Evolutionary conservation across 1,284 basidiomycete genomes (phyloP).

Genomic region (Leccinum pachyderme): DNA sequence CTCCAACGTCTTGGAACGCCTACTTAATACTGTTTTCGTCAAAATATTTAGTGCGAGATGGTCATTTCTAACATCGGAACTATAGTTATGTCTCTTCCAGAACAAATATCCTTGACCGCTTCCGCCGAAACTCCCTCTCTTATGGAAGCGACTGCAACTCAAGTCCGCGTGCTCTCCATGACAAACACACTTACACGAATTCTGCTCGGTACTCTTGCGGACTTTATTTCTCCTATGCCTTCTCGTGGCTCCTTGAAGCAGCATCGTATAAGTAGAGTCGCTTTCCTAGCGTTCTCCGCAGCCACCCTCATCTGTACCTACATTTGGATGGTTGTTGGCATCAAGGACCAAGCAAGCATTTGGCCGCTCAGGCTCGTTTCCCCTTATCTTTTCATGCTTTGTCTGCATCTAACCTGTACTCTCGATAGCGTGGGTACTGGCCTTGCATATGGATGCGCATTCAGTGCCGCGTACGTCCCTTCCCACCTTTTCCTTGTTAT

Average conservation of each 20-base stretch:
- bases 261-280: constrained; percentile 57
- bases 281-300: constrained; percentile 53
- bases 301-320: constrained; percentile 50
- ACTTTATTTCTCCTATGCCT: constrained; percentile 62
- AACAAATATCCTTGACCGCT: constrained; percentile 21
- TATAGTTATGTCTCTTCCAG: constrained; percentile 63
- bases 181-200: constrained; percentile 72
- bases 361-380: constrained; percentile 60
- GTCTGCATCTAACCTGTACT: constrained; percentile 3
- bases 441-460: constrained; percentile 62
- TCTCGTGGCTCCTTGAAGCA: constrained; percentile 39
- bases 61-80: constrained; percentile 76
- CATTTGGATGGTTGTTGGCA: constrained; percentile 49
- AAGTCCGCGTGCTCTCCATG: constrained; percentile 69
- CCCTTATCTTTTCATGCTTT: not conserved
- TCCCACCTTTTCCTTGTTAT: not conserved
- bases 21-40: not conserved
- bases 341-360: constrained; percentile 47
- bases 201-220: constrained; percentile 65
- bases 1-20: not conserved
- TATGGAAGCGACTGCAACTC: constrained; percentile 44
- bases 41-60: constrained; percentile 64
- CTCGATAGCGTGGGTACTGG: constrained; percentile 53
- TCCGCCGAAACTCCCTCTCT: constrained; percentile 20
- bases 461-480: constrained; percentile 62